Base-by-base conservation (phyloP, 768 basidiomycete genomes). In the Hygrophorus russula region DNA sequence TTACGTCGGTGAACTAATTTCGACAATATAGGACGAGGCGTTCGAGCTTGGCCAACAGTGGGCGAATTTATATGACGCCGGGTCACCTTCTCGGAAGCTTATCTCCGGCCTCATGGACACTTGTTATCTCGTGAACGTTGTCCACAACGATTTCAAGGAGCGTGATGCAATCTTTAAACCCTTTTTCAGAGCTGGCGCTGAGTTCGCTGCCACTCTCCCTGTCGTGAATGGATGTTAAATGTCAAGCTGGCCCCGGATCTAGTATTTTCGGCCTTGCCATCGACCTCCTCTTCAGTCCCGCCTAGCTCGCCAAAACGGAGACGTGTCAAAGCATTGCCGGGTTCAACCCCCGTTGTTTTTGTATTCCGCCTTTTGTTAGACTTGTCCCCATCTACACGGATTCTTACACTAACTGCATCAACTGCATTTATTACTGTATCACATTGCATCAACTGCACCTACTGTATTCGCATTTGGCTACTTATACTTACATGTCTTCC, bases 101-200 rank as follows among this genome's bases (percentile, higher is more conserved):
- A 83, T 96, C 58, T 63, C 69, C 48, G 73, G 78, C 29, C 61
- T 90, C 56, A 87, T 96, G 82, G 78, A 90, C 46, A 74, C 73
- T 1, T 84, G 69, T 48, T 80, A 78, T 65, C 80, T 97, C 50
- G 90, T 96, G 52, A 96, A 96, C 61, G 83, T 97, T 51, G 93
- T 97, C 19, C 91, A 96, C 62, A 96, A 96, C 65, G 83, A 94
- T 59, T 97, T 89, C 77, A 84, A 87, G 62, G 73, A 84, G 55
- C 60, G 79, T 2, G 70, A 83, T 38, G 82, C 82, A 15, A 93
- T 97, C 62, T 97, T 93, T 60, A 68, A 70, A 52, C 87, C 90
- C 2, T 94, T 97, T 71, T 68, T 76, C 62, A 77, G 80, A 59
- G 82, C 81, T 10, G 83, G 80, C 29, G 75, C 73, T 33, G 77